Base-by-base conservation (phyloP, 768 basidiomycete genomes). In the Leccinum uliginosum region DNA sequence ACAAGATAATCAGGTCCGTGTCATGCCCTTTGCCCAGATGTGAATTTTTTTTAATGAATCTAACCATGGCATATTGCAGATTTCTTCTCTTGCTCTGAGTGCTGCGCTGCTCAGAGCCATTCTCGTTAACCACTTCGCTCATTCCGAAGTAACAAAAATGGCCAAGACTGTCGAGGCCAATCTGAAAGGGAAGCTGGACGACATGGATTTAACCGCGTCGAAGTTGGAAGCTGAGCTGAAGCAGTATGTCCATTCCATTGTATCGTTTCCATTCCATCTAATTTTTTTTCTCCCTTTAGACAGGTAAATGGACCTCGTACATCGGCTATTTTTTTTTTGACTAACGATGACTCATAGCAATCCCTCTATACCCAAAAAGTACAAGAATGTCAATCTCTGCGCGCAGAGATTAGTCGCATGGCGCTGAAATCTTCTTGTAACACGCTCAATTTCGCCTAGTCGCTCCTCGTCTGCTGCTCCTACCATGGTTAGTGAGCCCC, bases 91-190 rank as follows among this genome's bases (percentile, higher is more conserved):
- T 48, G 77, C 83, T 62, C 78, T 92, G 63, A 89, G 87, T 74
- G 85, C 88, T 64, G 84, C 86, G 50, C 82, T 92, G 50, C 78
- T 92, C 67, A 84, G 86, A 61, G 89, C 89, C 54, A 92, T 92
- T 70, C 80, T 92, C 56, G 81, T 87, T 75, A 92, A 92, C 67
- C 87, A 91, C 70, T 75, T 83, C 50, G 86, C 89, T 63, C 88
- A 91, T 73, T 86, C 86, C 34, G 90, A 92, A 68, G 82, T 83
- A 58, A 84, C 80, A 69, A 87, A 85, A 75, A 71, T 75, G 62
- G 81, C 87, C 46, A 89, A 85, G 72, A 74, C 70, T 56, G 73
- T 80, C 53, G 89, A 91, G 75, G 73, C 76, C 51, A 77, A 74
- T 59, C 76, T 89, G 67, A 86, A 81, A 74, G 75, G 76, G 63